Conservation (phyloP, 106 monocot genomes). For the Acorus gramineus region DNA sequence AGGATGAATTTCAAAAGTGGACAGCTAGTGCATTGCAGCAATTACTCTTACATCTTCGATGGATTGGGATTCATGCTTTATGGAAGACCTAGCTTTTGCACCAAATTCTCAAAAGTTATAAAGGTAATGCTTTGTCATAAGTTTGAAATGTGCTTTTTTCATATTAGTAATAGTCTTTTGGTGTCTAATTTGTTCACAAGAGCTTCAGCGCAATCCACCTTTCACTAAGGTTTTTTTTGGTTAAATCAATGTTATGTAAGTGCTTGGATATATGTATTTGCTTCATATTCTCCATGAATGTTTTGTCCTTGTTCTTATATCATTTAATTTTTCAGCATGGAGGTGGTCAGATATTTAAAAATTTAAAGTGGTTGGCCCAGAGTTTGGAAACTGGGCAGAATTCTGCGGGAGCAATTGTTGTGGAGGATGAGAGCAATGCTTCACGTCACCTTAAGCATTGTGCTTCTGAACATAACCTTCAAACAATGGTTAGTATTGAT, state of each 20-base stretch:
- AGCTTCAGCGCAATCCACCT: no score
- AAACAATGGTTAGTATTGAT: slow-evolving; percentile 35
- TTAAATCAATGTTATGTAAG: no score
- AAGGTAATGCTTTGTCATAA: slow-evolving; percentile 26
- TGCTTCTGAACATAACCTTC: slow-evolving; percentile 51
- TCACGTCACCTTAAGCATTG: slow-evolving; percentile 75
- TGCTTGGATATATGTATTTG: no score
- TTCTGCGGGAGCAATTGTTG: slow-evolving; percentile 42
- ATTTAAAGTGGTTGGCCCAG: slow-evolving; percentile 44
- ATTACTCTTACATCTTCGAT: slow-evolving; percentile 37
- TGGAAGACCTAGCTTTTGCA: slow-evolving; percentile 56
- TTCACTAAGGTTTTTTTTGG: no score
- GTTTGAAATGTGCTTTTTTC: no score
- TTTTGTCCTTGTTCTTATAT: slow-evolving; percentile 3
- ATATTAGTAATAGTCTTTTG: no score
- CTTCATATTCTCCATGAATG: neutral
- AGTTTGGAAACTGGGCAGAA: slow-evolving; percentile 41
- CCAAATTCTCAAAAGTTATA: slow-evolving; percentile 57
- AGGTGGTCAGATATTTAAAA: slow-evolving; percentile 60
- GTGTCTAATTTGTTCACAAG: no score
- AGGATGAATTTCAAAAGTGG: slow-evolving; percentile 14
- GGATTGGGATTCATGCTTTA: slow-evolving; percentile 42
- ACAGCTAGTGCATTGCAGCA: slow-evolving; percentile 13
- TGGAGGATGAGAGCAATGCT: slow-evolving; percentile 36
- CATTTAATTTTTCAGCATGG: slow-evolving; percentile 55